Percentiles rank a stretch among this genome's conserved stretches.
These are phyloP conservation scores for Calocybe cyanea DNA, from an alignment of 768 basidiomycete species.

Conservation along the genomic window DNA sequence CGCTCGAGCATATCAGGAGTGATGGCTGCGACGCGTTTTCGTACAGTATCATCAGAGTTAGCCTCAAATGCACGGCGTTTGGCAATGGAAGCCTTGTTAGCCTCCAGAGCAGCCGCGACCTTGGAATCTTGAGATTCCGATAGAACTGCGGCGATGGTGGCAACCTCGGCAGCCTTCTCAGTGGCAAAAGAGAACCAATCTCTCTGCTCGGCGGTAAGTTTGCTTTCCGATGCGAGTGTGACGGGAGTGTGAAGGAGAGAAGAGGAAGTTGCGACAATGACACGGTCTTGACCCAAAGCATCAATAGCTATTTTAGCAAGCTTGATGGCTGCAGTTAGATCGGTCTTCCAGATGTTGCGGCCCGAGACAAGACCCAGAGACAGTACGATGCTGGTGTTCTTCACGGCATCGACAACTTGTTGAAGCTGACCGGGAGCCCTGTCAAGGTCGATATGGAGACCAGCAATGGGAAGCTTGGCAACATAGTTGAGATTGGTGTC, in stretches of 20 bases:
- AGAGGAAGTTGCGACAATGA: conserved; percentile 93
- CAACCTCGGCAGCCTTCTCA: conserved; percentile 92
- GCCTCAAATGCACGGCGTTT: conserved; percentile 94
- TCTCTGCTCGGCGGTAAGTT: conserved; percentile 83
- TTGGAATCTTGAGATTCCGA: conserved; percentile 79
- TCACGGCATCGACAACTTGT: conserved; percentile 75
- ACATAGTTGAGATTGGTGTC: conserved; percentile 87
- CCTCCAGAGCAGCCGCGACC: conserved; percentile 73
- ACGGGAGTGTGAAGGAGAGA: conserved; percentile 98
- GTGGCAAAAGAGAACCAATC: conserved; percentile 99
- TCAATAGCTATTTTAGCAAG: conserved; percentile 81
- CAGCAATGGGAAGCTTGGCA: conserved; percentile 87
- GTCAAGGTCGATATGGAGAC: conserved; percentile 95
- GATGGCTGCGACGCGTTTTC: conserved; percentile 92
- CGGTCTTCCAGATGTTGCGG: conserved; percentile 99
- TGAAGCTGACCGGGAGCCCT: conserved; percentile 91
- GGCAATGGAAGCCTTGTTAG: conserved; percentile 85
- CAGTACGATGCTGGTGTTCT: conserved; percentile 73
- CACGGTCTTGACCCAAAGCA: conserved; percentile 78
- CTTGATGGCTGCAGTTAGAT: conserved; percentile 80
- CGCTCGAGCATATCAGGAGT: conserved; percentile 83
- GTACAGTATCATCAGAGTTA: conserved; percentile 89
- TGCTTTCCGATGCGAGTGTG: conserved; percentile 88
- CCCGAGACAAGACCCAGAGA: conserved; percentile 97
- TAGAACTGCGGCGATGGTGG: conserved; percentile 78